Base-by-base conservation (phyloP, 768 basidiomycete species). In the Rhodotorula toruloides region DNA sequence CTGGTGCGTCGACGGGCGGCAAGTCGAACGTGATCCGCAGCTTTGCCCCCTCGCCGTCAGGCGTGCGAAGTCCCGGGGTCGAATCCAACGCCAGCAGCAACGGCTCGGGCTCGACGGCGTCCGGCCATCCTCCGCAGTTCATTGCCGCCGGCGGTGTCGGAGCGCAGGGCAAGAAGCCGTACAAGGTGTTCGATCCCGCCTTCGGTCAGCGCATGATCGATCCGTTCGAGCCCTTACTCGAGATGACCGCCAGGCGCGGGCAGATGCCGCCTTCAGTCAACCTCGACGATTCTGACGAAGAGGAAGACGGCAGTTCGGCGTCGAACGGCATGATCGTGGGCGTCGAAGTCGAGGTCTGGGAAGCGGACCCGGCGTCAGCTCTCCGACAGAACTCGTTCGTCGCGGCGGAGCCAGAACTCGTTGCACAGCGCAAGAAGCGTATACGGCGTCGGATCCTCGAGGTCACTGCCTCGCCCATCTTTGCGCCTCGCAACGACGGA, bases 301-400 rank as follows among this genome's bases (percentile, higher is more conserved):
- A 68, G 31, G 57, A 68, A 13, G 61, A 62, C 19, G 46, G 21
- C 29, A 17, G 3, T 29, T 17, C 21, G 11, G 29, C 43, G 29
- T 16, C 21, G 17, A 54, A 60, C 31, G 52, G 57, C 27, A 67
- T 73, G 61, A 39, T 64, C 29, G 56, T 73, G 50, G 72, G 72
- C n/a, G 64, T 73, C 54, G 72, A 73, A 42, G 49, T 55, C 8
- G 69, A 73, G 31, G 66, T 70, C 14, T 67, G 66, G 56, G 65
- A 66, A 25, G 55, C 12, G 32, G 6, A 3, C 29, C 59, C 54
- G 46, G 27, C 37, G 14, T 34, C 50, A 25, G 21, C 48, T n/a
- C 31, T 36, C 58, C 34, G 22, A 27, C 17, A 37, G 12, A 42
- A 50, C 31, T 66, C 65, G 40, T 66, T 66, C 65, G 54, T 60